Conservation (phyloP, 140 eudicot species). For the Oenanthe javanica region DNA sequence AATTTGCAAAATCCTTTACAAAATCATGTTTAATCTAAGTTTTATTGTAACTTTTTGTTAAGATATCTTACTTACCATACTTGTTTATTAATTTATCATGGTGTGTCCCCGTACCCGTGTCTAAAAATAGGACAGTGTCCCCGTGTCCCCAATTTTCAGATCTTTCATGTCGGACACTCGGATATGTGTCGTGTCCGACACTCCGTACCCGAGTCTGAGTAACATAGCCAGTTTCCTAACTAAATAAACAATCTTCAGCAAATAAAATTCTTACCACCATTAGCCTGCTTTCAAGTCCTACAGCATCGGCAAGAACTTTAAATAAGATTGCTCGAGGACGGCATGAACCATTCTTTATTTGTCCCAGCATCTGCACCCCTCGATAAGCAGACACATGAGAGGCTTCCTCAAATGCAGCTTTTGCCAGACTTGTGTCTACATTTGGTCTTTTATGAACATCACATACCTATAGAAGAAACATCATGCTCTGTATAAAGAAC, state of each 20-base stretch:
- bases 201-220: too few relatives aligned
- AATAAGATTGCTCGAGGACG: slow-evolving; percentile 94
- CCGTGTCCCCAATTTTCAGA: too few relatives aligned
- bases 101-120: too few relatives aligned
- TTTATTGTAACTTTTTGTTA: too few relatives aligned
- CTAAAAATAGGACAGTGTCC: too few relatives aligned
- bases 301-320: slow-evolving; percentile 97
- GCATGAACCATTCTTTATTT: slow-evolving; percentile 85
- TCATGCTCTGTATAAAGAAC: background rate
- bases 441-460: slow-evolving; percentile 81
- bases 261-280: slow-evolving; percentile 70
- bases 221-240: too few relatives aligned
- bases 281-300: slow-evolving; percentile 85
- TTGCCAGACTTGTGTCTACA: slow-evolving; percentile 55
- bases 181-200: too few relatives aligned
- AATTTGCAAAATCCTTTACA: too few relatives aligned
- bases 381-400: slow-evolving; percentile 40
- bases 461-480: slow-evolving; percentile 50
- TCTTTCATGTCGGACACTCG: too few relatives aligned
- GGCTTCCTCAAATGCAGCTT: slow-evolving; percentile 53
- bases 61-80: too few relatives aligned
- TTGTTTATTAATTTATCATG: too few relatives aligned
- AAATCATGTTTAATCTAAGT: too few relatives aligned
- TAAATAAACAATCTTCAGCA: background rate
- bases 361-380: slow-evolving; percentile 89